Conservation (phyloP, 2,329 filamentous ascomycete genomes). For the Botrytis tulipae region DNA sequence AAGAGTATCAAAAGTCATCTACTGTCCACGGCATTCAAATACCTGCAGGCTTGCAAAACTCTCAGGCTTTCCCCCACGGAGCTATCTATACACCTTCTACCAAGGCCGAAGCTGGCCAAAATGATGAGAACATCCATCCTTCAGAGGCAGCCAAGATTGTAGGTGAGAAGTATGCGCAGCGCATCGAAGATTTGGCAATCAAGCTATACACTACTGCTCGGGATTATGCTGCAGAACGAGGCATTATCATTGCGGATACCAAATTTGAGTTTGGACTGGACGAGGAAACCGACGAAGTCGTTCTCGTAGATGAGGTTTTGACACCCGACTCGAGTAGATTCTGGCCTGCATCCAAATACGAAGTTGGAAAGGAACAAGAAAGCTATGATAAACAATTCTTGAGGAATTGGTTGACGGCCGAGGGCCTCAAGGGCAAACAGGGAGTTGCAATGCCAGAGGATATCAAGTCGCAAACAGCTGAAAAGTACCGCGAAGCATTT, state of each 20-base stretch:
- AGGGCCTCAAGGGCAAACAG: slow-evolving; percentile 73
- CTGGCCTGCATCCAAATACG: slow-evolving; percentile 75
- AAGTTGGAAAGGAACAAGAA: slow-evolving; percentile 70
- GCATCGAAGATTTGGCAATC: slow-evolving; percentile 58
- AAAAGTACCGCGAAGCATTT: slow-evolving; percentile 75
- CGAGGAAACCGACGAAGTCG: slow-evolving; percentile 56
- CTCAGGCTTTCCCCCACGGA: slow-evolving; percentile 55
- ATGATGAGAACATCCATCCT: slow-evolving; percentile 69
- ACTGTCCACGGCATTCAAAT: slow-evolving; percentile 66
- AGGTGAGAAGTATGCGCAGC: slow-evolving; percentile 56
- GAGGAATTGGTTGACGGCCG: slow-evolving; percentile 73
- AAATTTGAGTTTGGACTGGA: slow-evolving; percentile 73
- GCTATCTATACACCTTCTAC: slow-evolving; percentile 67
- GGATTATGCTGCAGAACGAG: slow-evolving; percentile 54
- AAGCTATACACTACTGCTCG: slow-evolving; percentile 57
- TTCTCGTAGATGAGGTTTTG: slow-evolving; percentile 70
- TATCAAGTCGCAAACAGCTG: slow-evolving; percentile 64
- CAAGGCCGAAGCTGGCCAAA: slow-evolving; percentile 64
- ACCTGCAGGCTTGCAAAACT: slow-evolving; percentile 57
- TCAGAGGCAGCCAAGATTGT: slow-evolving; percentile 49
- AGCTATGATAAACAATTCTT: slow-evolving; percentile 89
- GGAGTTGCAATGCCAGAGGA: slow-evolving; percentile 70
- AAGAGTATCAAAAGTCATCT: slow-evolving; percentile 61
- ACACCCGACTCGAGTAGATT: slow-evolving; percentile 84
- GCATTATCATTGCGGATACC: slow-evolving; percentile 71